A percentile compares a stretch with the other conserved stretches of the same genome.
Evolutionary conservation across 768 basidiomycete genomes (phyloP).

Genomic region (Mycena rebaudengoi): DNA sequence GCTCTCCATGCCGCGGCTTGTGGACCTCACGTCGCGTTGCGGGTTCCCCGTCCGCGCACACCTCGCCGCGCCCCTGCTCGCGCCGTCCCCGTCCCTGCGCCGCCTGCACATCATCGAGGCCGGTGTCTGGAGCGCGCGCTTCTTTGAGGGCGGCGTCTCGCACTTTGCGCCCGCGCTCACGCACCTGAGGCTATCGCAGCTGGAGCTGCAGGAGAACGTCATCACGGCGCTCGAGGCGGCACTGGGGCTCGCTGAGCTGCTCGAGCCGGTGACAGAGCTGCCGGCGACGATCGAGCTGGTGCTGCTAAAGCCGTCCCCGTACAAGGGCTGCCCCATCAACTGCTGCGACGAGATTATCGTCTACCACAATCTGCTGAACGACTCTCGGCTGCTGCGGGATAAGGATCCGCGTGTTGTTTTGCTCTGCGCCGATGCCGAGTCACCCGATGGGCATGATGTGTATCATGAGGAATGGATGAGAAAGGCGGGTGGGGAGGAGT

Average conservation of each 20-base stretch:
- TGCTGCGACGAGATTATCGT: neutral
- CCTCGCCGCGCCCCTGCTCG: slow-evolving; percentile 5
- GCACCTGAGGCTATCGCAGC: slow-evolving; percentile 24
- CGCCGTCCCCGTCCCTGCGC: slow-evolving; percentile 31
- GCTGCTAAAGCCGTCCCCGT: neutral
- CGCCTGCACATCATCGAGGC: slow-evolving; percentile 31
- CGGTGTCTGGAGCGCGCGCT: slow-evolving; percentile 11
- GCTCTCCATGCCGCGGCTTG: slow-evolving; percentile 34
- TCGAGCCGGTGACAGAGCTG: neutral
- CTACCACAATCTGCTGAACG: neutral
- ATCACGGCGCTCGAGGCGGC: neutral
- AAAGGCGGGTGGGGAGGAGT: neutral
- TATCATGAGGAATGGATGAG: slow-evolving; percentile 15
- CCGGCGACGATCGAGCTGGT: slow-evolving; percentile 1
- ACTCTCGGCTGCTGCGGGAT: neutral
- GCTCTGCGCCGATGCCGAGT: neutral
- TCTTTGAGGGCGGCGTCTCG: slow-evolving; percentile 34
- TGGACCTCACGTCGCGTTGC: slow-evolving; percentile 37
- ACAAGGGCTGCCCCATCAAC: neutral
- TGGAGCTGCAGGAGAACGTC: neutral
- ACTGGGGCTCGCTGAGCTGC: neutral
- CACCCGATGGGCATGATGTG: neutral
- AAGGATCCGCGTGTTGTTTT: neutral
- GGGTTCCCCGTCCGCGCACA: slow-evolving; percentile 32
- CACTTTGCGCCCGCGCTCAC: slow-evolving; percentile 30